Percentiles rank a stretch among this genome's conserved stretches.
These are phyloP conservation scores for Arthrinium phaeospermum DNA, from an alignment of 2,329 filamentous ascomycete genomes.

Conservation along the genomic window DNA sequence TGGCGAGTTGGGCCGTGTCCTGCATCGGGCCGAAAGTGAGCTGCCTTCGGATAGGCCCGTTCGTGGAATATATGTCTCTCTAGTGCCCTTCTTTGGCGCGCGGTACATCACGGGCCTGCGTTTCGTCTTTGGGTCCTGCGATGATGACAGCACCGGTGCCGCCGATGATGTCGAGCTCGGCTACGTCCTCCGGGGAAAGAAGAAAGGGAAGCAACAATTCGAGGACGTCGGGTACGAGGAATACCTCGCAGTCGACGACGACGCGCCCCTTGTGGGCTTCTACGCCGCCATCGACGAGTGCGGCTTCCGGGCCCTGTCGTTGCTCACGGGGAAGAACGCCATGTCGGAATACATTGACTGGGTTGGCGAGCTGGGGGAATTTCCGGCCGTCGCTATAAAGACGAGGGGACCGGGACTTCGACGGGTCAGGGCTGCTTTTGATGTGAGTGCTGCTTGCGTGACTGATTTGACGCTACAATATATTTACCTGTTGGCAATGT, in stretches of 20 bases:
- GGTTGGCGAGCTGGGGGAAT: constrained; percentile 26
- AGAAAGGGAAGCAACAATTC: constrained; percentile 20
- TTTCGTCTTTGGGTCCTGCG: constrained; percentile 26
- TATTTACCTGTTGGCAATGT: not conserved
- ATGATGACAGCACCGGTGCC: not conserved
- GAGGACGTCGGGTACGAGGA: constrained; percentile 23
- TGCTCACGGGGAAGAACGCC: constrained; percentile 26
- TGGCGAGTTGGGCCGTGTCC: constrained; percentile 25
- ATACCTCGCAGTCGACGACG: constrained; percentile 27
- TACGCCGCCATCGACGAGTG: constrained; percentile 29
- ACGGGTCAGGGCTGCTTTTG: constrained; percentile 31
- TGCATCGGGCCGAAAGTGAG: constrained; percentile 27
- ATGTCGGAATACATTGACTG: constrained; percentile 30
- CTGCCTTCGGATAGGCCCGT: constrained; percentile 25
- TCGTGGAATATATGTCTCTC: constrained; percentile 29
- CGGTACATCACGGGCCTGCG: constrained; percentile 32
- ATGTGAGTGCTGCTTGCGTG: constrained; percentile 27
- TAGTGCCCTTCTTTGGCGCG: constrained; percentile 30
- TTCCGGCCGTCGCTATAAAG: constrained; percentile 25
- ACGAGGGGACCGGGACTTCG: constrained; percentile 19
- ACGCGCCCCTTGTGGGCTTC: constrained; percentile 30
- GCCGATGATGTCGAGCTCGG: constrained; percentile 32
- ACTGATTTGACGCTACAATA: not conserved
- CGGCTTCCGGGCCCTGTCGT: constrained; percentile 31
- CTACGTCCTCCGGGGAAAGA: constrained; percentile 27